These are phyloP conservation scores for Wallacemonas rigidus DNA, from an alignment of 208 protist species.

Conservation along the genomic window DNA sequence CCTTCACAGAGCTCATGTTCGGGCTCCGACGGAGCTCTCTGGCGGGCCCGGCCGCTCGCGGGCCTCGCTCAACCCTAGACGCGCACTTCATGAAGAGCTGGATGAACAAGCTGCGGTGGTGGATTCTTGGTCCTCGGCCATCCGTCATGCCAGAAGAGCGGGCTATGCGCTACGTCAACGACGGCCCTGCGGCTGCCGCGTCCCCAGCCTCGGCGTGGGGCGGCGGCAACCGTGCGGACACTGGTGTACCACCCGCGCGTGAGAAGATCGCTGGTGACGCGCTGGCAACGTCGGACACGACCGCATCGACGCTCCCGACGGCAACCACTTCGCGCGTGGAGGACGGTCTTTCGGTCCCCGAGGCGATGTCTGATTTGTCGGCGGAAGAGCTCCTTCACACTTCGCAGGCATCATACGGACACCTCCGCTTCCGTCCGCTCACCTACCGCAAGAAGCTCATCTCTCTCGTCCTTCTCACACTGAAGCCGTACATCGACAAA, in stretches of 20 bases:
- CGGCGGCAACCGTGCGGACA: background rate
- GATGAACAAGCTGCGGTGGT: constrained; percentile 38
- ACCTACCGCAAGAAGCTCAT: constrained; percentile 36
- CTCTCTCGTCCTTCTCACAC: constrained; percentile 59
- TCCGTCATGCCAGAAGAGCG: constrained; percentile 52
- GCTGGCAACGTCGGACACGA: background rate
- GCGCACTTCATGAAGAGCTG: constrained; percentile 9
- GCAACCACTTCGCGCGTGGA: background rate
- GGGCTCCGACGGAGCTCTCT: constrained; percentile 49
- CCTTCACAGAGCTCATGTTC: constrained; percentile 80
- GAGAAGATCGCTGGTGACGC: constrained; percentile 3
- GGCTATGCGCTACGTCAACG: constrained; percentile 41
- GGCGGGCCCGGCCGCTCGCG: constrained; percentile 6
- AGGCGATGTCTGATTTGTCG: constrained; percentile 29
- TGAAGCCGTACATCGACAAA: constrained; percentile 65
- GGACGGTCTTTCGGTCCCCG: constrained; percentile 18
- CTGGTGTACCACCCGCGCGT: background rate
- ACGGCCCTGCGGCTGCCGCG: background rate
- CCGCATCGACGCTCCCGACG: background rate
- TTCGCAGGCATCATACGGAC: constrained; percentile 58
- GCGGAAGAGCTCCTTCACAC: constrained; percentile 46
- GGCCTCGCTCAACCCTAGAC: background rate
- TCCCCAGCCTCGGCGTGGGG: constrained; percentile 12
- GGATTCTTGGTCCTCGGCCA: constrained; percentile 50
- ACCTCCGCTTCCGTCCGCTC: constrained; percentile 62